phyloP scores from a whole-genome alignment of 257 asterid genomes.

The Solanum sitiens region DNA sequence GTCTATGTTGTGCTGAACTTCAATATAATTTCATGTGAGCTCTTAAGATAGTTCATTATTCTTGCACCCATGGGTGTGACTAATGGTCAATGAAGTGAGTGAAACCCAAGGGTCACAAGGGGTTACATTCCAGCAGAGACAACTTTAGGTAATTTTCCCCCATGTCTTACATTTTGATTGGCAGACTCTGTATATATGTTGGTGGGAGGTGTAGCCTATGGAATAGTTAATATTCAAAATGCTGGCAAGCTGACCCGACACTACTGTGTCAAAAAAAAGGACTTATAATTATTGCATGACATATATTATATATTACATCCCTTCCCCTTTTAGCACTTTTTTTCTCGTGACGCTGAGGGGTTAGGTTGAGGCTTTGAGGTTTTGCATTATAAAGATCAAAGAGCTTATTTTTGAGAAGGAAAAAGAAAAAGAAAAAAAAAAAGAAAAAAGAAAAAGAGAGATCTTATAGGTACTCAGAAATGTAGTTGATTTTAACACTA shows the following conservation, averaged over 20 bases:
- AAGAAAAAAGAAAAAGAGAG: too few relatives aligned
- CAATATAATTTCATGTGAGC: background rate
- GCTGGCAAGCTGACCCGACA: background rate
- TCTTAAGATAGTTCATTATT: background rate
- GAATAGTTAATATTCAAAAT: background rate
- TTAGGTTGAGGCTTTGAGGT: background rate
- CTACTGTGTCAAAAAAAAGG: background rate
- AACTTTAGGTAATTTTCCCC: background rate
- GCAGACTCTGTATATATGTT: background rate
- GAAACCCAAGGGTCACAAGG: background rate
- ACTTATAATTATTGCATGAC: background rate
- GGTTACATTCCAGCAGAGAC: background rate
- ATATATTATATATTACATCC: background rate
- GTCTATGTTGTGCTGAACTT: background rate
- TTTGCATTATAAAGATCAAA: background rate
- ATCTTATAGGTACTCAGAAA: background rate
- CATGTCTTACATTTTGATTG: background rate
- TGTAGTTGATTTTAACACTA: background rate
- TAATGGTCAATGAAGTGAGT: background rate
- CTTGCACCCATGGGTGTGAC: background rate
- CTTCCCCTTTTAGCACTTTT: background rate
- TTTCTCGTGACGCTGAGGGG: background rate
- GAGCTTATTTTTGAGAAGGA: too few relatives aligned
- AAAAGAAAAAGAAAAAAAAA: too few relatives aligned
- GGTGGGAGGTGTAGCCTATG: background rate